Conservation (phyloP, 352 stramenopile genomes). For the Halophytophthora batemanensis region DNA sequence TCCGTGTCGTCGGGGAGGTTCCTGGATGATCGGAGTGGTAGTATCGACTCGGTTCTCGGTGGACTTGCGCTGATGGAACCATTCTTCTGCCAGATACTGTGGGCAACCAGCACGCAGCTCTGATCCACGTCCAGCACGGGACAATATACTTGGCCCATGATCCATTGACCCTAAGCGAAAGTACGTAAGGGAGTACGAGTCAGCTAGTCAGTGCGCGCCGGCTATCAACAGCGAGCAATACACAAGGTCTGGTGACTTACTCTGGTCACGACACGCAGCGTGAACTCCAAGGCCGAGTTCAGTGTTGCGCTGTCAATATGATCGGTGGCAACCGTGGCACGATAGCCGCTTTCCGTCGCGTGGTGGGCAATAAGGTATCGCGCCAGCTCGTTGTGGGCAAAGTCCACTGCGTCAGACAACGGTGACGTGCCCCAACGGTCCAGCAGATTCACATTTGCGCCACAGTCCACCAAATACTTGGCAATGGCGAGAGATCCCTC, state of each 20-base stretch:
- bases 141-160: conserved; percentile 74
- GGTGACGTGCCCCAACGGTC: conserved; percentile 78
- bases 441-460: conserved; percentile 73
- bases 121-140: conserved; percentile 54
- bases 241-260: conserved; percentile 21
- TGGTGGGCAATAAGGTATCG: conserved; percentile 62
- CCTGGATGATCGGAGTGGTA: conserved; percentile 20
- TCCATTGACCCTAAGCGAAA: conserved; percentile 46
- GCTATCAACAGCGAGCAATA: background rate
- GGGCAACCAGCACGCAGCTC: conserved; percentile 61
- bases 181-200: background rate
- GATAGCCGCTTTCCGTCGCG: conserved; percentile 62
- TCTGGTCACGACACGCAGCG: conserved; percentile 54
- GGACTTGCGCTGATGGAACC: conserved; percentile 1
- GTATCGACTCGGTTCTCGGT: conserved; percentile 6
- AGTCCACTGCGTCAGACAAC: conserved; percentile 71
- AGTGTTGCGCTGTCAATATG: conserved; percentile 63
- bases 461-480: conserved; percentile 65
- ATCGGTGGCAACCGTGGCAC: conserved; percentile 45
- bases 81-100: conserved; percentile 74
- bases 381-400: conserved; percentile 74
- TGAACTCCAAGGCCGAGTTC: conserved; percentile 60
- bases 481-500: conserved; percentile 56
- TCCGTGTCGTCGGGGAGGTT: conserved; percentile 24
- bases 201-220: background rate